phyloP scores from a whole-genome alignment of 306 rosid species.

The Cicer bijugum region DNA sequence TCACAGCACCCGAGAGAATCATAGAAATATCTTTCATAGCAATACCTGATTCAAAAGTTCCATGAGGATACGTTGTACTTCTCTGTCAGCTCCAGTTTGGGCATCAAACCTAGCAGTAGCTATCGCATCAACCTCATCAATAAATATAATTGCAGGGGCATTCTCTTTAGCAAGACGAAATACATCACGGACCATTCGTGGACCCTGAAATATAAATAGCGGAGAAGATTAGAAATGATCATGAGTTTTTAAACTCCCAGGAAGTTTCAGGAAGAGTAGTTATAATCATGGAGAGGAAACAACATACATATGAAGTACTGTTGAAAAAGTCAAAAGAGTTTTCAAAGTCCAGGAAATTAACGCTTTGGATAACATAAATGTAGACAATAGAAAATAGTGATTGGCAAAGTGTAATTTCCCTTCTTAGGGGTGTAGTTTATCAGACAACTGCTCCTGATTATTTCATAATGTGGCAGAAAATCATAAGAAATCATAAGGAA shows the following conservation, averaged over 20 bases:
- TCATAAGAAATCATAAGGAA: not conserved
- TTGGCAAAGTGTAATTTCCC: not conserved
- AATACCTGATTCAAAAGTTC: slow-evolving; percentile 95
- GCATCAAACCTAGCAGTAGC: slow-evolving; percentile 99
- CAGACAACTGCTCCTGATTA: not conserved
- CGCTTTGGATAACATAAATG: slow-evolving; percentile 2
- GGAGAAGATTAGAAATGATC: slow-evolving; percentile 3
- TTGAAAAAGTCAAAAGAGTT: not conserved
- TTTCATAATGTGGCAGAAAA: not conserved
- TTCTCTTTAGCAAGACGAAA: slow-evolving; percentile 99
- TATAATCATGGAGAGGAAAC: slow-evolving; percentile 21
- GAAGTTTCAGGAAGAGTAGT: slow-evolving; percentile 6
- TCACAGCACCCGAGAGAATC: slow-evolving; percentile 10
- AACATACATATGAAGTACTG: not conserved
- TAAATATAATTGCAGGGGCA: slow-evolving; percentile 98
- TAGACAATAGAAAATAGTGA: not conserved
- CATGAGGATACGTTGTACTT: slow-evolving; percentile 99
- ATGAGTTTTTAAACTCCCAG: not conserved
- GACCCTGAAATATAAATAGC: slow-evolving; percentile 65
- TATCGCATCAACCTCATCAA: slow-evolving; percentile 98
- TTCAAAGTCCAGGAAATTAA: not conserved
- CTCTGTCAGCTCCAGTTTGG: slow-evolving; percentile 99
- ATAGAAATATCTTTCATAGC: not conserved
- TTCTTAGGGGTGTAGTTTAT: not conserved
- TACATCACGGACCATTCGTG: slow-evolving; percentile 98